These are phyloP conservation scores for Lasiodiplodia sp. DNA, from an alignment of 2,329 filamentous ascomycete species.

Conservation along the genomic window DNA sequence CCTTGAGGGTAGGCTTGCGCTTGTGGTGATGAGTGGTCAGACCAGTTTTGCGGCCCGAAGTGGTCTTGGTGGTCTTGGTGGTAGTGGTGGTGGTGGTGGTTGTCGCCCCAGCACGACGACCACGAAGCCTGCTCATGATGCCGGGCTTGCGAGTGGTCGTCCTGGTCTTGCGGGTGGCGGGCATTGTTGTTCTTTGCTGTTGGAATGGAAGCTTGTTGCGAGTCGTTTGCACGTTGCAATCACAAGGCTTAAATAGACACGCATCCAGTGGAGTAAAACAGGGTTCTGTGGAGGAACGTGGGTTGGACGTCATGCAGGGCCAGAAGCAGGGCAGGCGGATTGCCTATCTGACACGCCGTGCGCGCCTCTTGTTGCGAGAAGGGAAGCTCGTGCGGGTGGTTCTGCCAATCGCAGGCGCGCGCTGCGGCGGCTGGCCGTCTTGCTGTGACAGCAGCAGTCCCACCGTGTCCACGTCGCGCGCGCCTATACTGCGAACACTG, in stretches of 20 bases:
- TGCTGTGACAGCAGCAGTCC: not conserved
- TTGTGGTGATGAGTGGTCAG: slow-evolving; percentile 64
- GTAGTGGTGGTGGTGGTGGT: slow-evolving; percentile 48
- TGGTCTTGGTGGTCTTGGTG: slow-evolving; percentile 51
- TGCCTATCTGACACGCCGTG: slow-evolving; percentile 14
- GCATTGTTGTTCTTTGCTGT: slow-evolving; percentile 32
- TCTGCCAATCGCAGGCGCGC: slow-evolving; percentile 4
- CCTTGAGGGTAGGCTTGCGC: slow-evolving; percentile 72
- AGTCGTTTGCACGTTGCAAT: not conserved
- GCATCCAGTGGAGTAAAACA: slow-evolving; percentile 6
- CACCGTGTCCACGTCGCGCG: slow-evolving; percentile 18
- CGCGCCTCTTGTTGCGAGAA: not conserved
- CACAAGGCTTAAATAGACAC: not conserved
- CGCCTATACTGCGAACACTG: not conserved
- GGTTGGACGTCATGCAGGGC: slow-evolving; percentile 30
- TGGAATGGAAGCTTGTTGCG: slow-evolving; percentile 10
- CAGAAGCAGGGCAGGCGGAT: slow-evolving; percentile 14
- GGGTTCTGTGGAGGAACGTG: slow-evolving; percentile 15
- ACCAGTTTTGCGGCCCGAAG: slow-evolving; percentile 29
- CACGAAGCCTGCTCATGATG: slow-evolving; percentile 62
- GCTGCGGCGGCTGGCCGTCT: not conserved
- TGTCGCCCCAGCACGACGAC: slow-evolving; percentile 41
- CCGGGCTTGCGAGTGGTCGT: slow-evolving; percentile 56
- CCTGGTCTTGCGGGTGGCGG: slow-evolving; percentile 40
- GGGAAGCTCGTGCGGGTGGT: not conserved